Conservation (phyloP, 1,284 basidiomycete species). For the Moesziomyces globuligerus region DNA sequence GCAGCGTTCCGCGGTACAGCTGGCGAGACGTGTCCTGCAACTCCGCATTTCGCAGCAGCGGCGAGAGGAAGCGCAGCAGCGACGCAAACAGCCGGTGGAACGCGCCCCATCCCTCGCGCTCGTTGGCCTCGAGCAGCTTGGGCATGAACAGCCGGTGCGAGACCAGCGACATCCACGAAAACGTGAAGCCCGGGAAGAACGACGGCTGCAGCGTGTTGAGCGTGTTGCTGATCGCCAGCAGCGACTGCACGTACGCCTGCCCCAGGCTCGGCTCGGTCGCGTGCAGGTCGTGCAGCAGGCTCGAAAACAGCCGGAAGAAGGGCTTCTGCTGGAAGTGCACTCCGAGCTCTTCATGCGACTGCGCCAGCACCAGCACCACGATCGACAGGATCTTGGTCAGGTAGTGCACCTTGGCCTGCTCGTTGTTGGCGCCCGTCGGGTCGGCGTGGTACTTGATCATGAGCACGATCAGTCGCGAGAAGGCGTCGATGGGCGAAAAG, state of each 20-base stretch:
- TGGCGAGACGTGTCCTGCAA: conserved; percentile 84
- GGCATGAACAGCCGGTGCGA: conserved; percentile 98
- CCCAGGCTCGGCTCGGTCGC: conserved; percentile 82
- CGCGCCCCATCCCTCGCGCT: conserved; percentile 90
- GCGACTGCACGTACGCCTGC: conserved; percentile 85
- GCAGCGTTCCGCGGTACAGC: conserved; percentile 90
- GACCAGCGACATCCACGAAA: conserved; percentile 96
- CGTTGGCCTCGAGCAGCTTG: conserved; percentile 84
- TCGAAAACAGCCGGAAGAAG: conserved; percentile 98
- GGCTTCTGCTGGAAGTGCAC: conserved; percentile 94
- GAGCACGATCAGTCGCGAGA: conserved; percentile 92
- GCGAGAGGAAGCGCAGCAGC: conserved; percentile 90
- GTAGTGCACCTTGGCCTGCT: conserved; percentile 94
- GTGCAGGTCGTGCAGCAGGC: conserved; percentile 89
- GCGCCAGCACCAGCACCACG: conserved; percentile 92
- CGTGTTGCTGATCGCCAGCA: conserved; percentile 88
- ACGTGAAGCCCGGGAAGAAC: conserved; percentile 97
- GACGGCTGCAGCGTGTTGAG: conserved; percentile 95
- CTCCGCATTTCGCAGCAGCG: conserved; percentile 85
- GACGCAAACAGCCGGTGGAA: conserved; percentile 94
- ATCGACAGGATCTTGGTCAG: conserved; percentile 97
- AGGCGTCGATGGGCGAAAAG: conserved; percentile 93
- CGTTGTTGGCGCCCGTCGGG: conserved; percentile 82
- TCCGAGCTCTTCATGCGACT: conserved; percentile 93
- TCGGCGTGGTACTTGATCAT: conserved; percentile 99